Evolutionary conservation across 768 basidiomycete genomes (phyloP), one percentile per base, ranked within the genome.

Genomic region (Sarcomyxa edulis): DNA sequence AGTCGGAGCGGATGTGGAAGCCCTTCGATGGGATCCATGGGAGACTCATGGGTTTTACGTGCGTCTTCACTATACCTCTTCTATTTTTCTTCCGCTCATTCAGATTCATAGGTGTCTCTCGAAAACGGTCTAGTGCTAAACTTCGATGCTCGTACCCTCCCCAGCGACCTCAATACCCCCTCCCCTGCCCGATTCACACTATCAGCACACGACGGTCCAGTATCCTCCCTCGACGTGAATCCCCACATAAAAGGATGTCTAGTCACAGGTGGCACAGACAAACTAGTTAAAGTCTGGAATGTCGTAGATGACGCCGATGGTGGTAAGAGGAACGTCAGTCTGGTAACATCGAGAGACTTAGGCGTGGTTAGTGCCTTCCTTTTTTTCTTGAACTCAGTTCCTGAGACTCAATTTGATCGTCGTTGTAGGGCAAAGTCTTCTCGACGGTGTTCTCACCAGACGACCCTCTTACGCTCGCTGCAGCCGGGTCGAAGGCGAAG

Each of bases 281-380:
- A 94, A 56, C 66, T 90, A 23, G 89, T 96, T 56, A 97, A 98
- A 60, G 71, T 98, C 4, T 99, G 96, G 96, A 97, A 97, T 53
- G 68, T 95, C 32, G 68, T 65, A 29, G 84, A 86, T 44, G 79
- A 78, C 32, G 69, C 70, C 24, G 68, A 68, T 12, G 68, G 65
- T 6, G 80, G 74, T 20, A 86, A 84, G 64, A 69, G 77, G 24
- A 76, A 76, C 39, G 87, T 95, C 53, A 87, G 81, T 56, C 68
- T 95, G 46, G 90, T 92, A 12, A 82, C 81, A 3, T 86, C 87
- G 7, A 64, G 93, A 40, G 93, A 99, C 61, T 71, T 99, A 15
- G 93, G 92, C 24, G 78, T 98, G 33, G 94, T 96, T 64, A 18
- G 78, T 72, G 20, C 35, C 23, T 31, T 14, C 9, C 22, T 40